Conservation (phyloP, 768 basidiomycete species). For the Pleurotus tuoliensis region DNA sequence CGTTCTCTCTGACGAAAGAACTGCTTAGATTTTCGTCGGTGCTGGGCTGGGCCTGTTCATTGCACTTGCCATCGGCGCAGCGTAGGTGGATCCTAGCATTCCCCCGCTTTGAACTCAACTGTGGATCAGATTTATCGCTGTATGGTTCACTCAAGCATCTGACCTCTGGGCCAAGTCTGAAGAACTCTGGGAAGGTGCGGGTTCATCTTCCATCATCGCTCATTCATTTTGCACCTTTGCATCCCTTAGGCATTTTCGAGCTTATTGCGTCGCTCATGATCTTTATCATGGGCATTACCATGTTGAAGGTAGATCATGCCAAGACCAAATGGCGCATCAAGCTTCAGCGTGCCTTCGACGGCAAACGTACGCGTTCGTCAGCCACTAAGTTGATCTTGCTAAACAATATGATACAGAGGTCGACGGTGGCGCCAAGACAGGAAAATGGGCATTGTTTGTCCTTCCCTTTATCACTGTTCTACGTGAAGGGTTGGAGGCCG, state of each 20-base stretch:
- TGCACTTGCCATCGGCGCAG: conserved; percentile 80
- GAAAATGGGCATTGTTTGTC: conserved; percentile 86
- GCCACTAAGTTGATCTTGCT: not conserved
- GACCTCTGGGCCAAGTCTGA: conserved; percentile 85
- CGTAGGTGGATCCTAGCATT: conserved; percentile 30
- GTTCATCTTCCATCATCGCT: no score
- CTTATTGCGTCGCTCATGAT: conserved; percentile 77
- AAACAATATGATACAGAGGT: conserved; percentile 27
- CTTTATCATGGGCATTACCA: conserved; percentile 88
- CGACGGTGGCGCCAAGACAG: conserved; percentile 45
- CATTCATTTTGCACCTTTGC: no score
- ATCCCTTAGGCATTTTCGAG: conserved; percentile 72
- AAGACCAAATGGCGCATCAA: conserved; percentile 95
- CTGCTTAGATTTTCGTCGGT: conserved; percentile 68
- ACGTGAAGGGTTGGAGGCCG: conserved; percentile 89
- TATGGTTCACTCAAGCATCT: conserved; percentile 90
- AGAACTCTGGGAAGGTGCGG: conserved; percentile 86
- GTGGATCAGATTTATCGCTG: conserved; percentile 65
- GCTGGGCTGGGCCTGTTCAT: conserved; percentile 70
- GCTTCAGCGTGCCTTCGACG: conserved; percentile 73
- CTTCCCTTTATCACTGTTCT: conserved; percentile 90
- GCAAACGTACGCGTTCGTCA: conserved; percentile 35
- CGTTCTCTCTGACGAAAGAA: no score
- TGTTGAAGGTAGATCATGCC: conserved; percentile 93
- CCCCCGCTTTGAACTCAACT: not conserved